A percentile compares a stretch with the other conserved stretches of the same genome.
Evolutionary conservation across 441 rosid species (phyloP).

Genomic region (Populus tomentosa): DNA sequence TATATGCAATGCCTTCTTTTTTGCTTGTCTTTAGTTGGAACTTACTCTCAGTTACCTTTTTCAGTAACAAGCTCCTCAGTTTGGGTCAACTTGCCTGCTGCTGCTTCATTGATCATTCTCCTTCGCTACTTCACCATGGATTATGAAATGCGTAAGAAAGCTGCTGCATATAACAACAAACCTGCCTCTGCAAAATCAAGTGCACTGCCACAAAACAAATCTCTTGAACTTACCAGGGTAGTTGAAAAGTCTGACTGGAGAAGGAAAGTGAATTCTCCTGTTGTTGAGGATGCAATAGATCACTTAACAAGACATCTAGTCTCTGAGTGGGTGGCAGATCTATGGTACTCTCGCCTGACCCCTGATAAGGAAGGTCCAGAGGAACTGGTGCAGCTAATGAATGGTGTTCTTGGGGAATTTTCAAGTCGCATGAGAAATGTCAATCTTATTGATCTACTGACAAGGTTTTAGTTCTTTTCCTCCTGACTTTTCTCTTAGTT

Average conservation of each 20-base stretch:
- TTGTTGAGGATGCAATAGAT: slow-evolving; percentile 88
- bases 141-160: slow-evolving; percentile 74
- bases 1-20: slow-evolving; percentile 8
- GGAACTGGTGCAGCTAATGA: slow-evolving; percentile 69
- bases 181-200: slow-evolving; percentile 27
- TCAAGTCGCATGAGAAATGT: slow-evolving; percentile 76
- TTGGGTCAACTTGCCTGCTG: slow-evolving; percentile 95
- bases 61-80: slow-evolving; percentile 99
- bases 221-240: slow-evolving; percentile 40
- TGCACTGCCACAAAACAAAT: slow-evolving; percentile 34
- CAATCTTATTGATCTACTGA: slow-evolving; percentile 83
- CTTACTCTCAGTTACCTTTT: slow-evolving; percentile 17
- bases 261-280: slow-evolving; percentile 86
- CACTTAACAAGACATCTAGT: slow-evolving; percentile 74
- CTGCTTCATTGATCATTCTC: slow-evolving; percentile 70
- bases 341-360: slow-evolving; percentile 92
- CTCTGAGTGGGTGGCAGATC: slow-evolving; percentile 93
- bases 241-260: slow-evolving; percentile 69
- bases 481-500: background rate
- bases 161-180: slow-evolving; percentile 61
- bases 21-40: slow-evolving; percentile 16
- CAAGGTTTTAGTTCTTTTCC: slow-evolving; percentile 50
- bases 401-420: slow-evolving; percentile 78
- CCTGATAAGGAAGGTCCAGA: slow-evolving; percentile 92
- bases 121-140: slow-evolving; percentile 87